Evolutionary conservation across 1,139 yeast genomes (phyloP).

Genomic region (Candida sojae): DNA sequence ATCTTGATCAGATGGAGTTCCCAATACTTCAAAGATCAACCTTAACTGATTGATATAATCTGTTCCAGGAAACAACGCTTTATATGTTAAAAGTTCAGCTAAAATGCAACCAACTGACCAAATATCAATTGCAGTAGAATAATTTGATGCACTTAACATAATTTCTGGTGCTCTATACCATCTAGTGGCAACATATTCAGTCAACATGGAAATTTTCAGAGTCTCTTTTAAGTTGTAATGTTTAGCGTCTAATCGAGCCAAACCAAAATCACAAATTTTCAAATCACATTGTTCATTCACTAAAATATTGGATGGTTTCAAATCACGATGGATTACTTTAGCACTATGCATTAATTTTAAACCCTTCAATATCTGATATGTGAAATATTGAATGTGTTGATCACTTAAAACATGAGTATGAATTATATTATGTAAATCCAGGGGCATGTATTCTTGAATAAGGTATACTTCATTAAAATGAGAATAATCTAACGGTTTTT

Average conservation of each 20-base stretch:
- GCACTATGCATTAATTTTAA: constrained; percentile 89
- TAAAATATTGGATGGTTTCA: constrained; percentile 86
- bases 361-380: constrained; percentile 88
- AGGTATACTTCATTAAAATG: constrained; percentile 84
- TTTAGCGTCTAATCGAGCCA: constrained; percentile 57
- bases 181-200: constrained; percentile 96
- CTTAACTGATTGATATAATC: constrained; percentile 91
- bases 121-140: constrained; percentile 92
- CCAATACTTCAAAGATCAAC: constrained; percentile 84
- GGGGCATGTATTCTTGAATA: constrained; percentile 95
- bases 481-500: constrained; percentile 77
- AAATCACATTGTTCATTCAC: constrained; percentile 92
- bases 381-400: constrained; percentile 91
- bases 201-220: constrained; percentile 56
- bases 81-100: constrained; percentile 86
- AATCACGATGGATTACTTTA: constrained; percentile 87
- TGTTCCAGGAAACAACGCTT: constrained; percentile 91
- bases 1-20: constrained; percentile 86
- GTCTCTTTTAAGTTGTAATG: constrained; percentile 36
- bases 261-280: constrained; percentile 92
- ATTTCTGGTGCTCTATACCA: constrained; percentile 99
- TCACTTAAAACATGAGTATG: constrained; percentile 82
- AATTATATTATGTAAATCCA: constrained; percentile 89
- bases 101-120: constrained; percentile 97
- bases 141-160: constrained; percentile 84